Conservation (phyloP, 1,139 yeast species). For the Hansenula lynferdii region DNA sequence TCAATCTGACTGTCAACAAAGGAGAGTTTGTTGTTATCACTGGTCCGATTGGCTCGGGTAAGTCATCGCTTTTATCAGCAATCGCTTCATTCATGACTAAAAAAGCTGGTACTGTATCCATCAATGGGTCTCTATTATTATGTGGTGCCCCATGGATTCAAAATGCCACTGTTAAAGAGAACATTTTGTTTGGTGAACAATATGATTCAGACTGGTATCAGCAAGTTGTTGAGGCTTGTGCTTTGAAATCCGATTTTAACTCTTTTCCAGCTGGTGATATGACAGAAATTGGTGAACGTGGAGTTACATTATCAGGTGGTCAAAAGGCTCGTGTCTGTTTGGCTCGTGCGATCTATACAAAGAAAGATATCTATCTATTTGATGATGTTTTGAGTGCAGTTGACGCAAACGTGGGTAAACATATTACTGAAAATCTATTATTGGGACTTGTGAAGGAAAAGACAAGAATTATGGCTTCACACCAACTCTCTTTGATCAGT, state of each 20-base stretch:
- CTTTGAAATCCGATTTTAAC: conserved; percentile 61
- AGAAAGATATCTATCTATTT: conserved; percentile 57
- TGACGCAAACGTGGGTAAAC: conserved; percentile 83
- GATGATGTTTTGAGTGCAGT: conserved; percentile 90
- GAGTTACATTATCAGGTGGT: conserved; percentile 87
- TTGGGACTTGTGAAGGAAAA: conserved; percentile 34
- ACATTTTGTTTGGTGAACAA: conserved; percentile 64
- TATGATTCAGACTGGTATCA: conserved; percentile 50
- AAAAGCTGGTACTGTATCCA: conserved; percentile 32
- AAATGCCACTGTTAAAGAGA: conserved; percentile 71
- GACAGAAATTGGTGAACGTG: conserved; percentile 89
- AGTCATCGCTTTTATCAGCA: conserved; percentile 38
- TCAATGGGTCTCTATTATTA: conserved; percentile 24
- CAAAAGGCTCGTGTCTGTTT: conserved; percentile 72
- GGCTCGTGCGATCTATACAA: conserved; percentile 77
- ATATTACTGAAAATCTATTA: conserved; percentile 65
- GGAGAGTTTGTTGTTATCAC: conserved; percentile 39
- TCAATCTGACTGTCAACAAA: conserved; percentile 30
- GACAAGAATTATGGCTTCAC: conserved; percentile 80
- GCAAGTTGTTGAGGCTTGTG: conserved; percentile 55
- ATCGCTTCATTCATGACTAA: conserved; percentile 42
- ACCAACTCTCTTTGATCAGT: conserved; percentile 64
- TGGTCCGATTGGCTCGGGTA: conserved; percentile 42
- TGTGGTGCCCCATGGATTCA: conserved; percentile 75
- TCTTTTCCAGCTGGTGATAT: conserved; percentile 72